A percentile compares a stretch with the other conserved stretches of the same genome.
These are phyloP conservation scores for Tuber borchii DNA, from an alignment of 495 filamentous ascomycete genomes.

Conservation along the genomic window DNA sequence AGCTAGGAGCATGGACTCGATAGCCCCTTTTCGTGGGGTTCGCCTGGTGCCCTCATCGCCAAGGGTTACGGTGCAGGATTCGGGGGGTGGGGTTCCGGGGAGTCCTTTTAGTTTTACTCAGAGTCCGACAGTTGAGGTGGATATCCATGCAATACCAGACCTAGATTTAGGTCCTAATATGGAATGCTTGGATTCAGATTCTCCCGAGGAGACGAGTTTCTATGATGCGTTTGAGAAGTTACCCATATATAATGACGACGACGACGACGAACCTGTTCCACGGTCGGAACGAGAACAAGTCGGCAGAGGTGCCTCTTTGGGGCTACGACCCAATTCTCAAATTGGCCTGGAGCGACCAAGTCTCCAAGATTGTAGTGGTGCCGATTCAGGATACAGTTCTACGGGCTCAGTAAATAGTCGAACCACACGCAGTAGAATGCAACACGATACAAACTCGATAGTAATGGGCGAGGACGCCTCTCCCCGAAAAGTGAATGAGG, in stretches of 20 bases:
- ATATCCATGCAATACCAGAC: neutral
- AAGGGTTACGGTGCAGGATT: neutral
- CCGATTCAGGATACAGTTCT: conserved; percentile 34
- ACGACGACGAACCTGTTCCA: neutral
- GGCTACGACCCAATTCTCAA: neutral
- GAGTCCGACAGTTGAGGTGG: conserved; percentile 9
- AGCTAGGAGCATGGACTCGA: conserved; percentile 7
- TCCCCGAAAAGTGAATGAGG: neutral
- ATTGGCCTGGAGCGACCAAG: conserved; percentile 2
- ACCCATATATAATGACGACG: neutral
- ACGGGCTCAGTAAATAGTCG: conserved; percentile 29
- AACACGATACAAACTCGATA: neutral
- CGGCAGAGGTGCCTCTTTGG: neutral
- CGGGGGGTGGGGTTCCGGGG: conserved; percentile 11
- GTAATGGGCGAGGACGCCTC: neutral
- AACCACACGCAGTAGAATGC: neutral
- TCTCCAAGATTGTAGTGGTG: conserved; percentile 17
- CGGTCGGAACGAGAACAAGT: neutral
- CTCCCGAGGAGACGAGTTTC: neutral
- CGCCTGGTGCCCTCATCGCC: conserved; percentile 29
- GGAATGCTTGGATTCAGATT: neutral
- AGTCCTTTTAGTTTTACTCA: conserved; percentile 30
- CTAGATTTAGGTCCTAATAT: neutral
- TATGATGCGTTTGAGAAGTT: neutral
- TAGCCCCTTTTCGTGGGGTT: conserved; percentile 15